Evolutionary conservation across 192 early-diverging fungal species (phyloP), one percentile per base, ranked within the genome.

Genomic region (Dimargaris cristalligena): DNA sequence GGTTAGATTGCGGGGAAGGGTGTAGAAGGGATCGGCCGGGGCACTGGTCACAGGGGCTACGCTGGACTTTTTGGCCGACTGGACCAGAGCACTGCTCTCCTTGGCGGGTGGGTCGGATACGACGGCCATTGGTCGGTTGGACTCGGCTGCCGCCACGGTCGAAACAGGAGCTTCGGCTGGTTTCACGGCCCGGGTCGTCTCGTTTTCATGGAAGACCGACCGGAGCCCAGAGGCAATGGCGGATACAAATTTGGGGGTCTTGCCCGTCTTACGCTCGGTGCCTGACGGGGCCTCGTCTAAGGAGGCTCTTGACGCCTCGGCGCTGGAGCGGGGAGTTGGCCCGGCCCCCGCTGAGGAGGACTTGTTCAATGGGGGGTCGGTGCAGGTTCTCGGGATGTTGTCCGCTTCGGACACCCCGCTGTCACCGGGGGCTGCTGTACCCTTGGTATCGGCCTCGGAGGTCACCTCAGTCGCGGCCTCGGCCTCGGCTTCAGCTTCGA

Each of bases 1-100:
- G n/a, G 62, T 14, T 16, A 85, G 63, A 54, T 71, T 65, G 44
- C 61, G 66, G 0, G 68, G 63, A 1, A 68, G 14, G 1, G 60
- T 48, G 47, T 16, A 28, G 56, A 28, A 32, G 51, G 34, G 34
- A 34, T 41, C 22, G 49, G 41, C 23, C 20, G 47, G 13, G 10
- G 60, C 49, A 14, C 4, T n/a, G n/a, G n/a, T n/a, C n/a, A n/a
- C n/a, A n/a, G n/a, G n/a, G n/a, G n/a, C n/a, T n/a, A n/a, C n/a
- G 23, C 35, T 34, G 25, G 9, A 22, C 20, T 1, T 48, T 45
- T 0, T 3, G 3, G 28, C 60, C 4, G 0, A 3, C 9, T 8
- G 54, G 9, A 13, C 54, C 54, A 34, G 1, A 28, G 16, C 23
- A 23, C 51, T 28, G 4, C 18, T 29, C 18, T 52, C 1, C 14